phyloP scores from a whole-genome alignment of 2,329 filamentous ascomycete genomes.

The Diaporthe citrichinensis region DNA sequence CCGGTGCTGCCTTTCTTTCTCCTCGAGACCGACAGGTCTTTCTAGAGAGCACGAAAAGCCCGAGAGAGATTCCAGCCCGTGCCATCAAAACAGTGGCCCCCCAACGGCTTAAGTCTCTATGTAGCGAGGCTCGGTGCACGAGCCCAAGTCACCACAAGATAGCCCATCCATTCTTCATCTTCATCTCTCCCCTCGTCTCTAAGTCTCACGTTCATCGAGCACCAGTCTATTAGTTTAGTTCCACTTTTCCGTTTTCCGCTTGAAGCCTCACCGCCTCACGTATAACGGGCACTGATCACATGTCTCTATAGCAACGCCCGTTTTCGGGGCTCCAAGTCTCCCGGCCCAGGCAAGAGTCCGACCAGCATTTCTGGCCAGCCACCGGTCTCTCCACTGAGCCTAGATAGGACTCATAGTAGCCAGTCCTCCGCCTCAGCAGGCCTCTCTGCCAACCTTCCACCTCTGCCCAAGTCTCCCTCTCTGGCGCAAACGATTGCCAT shows the following conservation, averaged over 20 bases:
- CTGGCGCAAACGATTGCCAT: conserved; percentile 77
- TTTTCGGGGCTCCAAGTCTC: conserved; percentile 69
- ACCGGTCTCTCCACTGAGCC: conserved; percentile 38
- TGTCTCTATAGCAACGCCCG: conserved; percentile 65
- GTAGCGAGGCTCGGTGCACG: neutral
- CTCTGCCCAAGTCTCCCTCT: conserved; percentile 74
- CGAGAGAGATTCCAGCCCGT: neutral
- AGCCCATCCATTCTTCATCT: conserved; percentile 11
- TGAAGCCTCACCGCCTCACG: conserved; percentile 32
- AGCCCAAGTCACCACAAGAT: neutral
- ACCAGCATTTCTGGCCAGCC: conserved; percentile 58
- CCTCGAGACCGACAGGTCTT: neutral
- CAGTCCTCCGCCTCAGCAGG: conserved; percentile 62
- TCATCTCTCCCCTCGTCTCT: neutral
- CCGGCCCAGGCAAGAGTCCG: conserved; percentile 67
- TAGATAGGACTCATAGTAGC: conserved; percentile 61
- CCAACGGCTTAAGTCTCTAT: neutral
- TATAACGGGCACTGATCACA: conserved; percentile 35
- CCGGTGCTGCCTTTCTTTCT: neutral
- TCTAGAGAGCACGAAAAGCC: neutral
- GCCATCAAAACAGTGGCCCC: neutral
- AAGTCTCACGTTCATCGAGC: neutral
- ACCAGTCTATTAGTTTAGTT: conserved; percentile 26
- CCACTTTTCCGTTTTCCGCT: conserved; percentile 33
- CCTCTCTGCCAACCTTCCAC: conserved; percentile 71